Base-by-base conservation (phyloP, 495 filamentous ascomycete genomes). In the Hypoxylon cercidicola region DNA sequence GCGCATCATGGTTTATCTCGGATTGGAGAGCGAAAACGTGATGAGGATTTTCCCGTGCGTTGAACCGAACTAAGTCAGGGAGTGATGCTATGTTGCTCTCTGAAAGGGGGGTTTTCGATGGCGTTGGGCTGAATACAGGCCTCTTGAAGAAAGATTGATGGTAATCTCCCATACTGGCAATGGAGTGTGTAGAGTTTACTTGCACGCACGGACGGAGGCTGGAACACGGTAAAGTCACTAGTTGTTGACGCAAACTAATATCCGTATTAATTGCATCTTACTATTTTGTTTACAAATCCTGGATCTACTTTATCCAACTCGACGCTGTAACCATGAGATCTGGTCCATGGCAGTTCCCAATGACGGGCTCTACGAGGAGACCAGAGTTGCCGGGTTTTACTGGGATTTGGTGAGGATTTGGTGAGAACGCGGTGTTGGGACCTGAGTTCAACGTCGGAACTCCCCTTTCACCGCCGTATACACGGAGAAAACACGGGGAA, bases 11-110 rank as follows among this genome's bases (percentile, higher is more conserved):
- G 30, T 15, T 19, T 18, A 48, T 23, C 35, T 62, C 59, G 2
- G 59, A 45, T 41, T 62, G 59, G 11, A 62, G 53, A 15, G 53
- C 53, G 20, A 64, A 64, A 10, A 56, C 25, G 30, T 59, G 54
- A 18, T 53, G 11, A 12, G 41, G 62, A 23, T 59, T 60, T 4
- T 60, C 30, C 11, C 21, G 30, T 15, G 48, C 47, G 35, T 58
- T 58, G 30, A 60, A 60, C 9, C 18, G 56, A 19, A 59, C 41
- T 11, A 59, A 48, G 16, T 54, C 49, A 21, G 48, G 62, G 19
- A 59, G 30, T 16, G 55, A 59, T 20, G 48, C 60, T 58, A 60
- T 65, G 28, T 28, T 11, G 46, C 46, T 34, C 46, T 19, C 46
- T 8, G 25, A 49, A 1, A 34, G 30, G 13, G 20, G 25, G 25